Evolutionary conservation across 495 filamentous ascomycete genomes (phyloP), one percentile per base, ranked within the genome.

Genomic region (Aspergillus ellipticus): DNA sequence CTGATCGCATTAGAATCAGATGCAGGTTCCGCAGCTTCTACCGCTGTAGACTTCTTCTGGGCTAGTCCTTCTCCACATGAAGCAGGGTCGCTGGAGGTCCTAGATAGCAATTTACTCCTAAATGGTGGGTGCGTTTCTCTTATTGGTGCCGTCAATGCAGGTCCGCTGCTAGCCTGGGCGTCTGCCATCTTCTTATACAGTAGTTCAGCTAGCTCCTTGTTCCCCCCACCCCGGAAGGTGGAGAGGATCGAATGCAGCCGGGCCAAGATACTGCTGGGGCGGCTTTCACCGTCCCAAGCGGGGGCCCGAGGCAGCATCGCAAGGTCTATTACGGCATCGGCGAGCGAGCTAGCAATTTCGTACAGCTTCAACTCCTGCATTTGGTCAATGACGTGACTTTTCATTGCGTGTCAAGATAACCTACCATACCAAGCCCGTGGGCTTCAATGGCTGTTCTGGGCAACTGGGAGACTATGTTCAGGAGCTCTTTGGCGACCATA

Each of bases 301-400:
- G 49, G 46, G 11, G 20, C 48, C 3, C 51, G 41, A 15, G 54
- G 65, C 7, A 59, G 39, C 43, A 58, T 50, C 0, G 55, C 49
- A 6, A 58, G 53, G 10, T 53, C 61, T n/a, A 64, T 69, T 11
- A 79, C 64, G 2, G 71, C 67, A 54, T 80, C 77, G 0, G 72
- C 71, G 22, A 80, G 71, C 8, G 74, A 71, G 54, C 64, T 76
- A 10, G 75, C 75, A 43, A 78, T 72, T 29, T 78, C 75, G 49
- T 73, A 74, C 10, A 78, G 59, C 58, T 79, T 79, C 45, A 75
- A 63, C 57, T 77, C 74, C 66, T 77, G 50, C 8, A 52, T 11
- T 17, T 49, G 49, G n/a, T 51, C 54, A 22, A 64, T 59, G 4
- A 54, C 49, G 1, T 16, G 29, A 42, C 42, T 28, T 49, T 24